A percentile compares a stretch with the other conserved stretches of the same genome.
Evolutionary conservation across 441 rosid species (phyloP).

Genomic region (Populus trichocarpa): DNA sequence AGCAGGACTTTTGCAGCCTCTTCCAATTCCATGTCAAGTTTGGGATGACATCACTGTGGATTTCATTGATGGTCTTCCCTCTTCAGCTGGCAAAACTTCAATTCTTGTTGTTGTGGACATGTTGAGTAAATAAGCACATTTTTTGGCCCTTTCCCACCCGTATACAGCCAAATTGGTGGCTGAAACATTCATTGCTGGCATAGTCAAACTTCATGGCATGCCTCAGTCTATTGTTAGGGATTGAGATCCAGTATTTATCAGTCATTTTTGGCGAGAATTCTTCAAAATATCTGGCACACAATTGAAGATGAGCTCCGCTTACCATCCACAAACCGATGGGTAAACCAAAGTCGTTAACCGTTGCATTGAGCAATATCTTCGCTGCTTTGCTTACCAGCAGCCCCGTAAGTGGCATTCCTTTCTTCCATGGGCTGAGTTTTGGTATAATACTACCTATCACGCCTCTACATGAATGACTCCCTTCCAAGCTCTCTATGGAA

Average conservation of each 20-base stretch:
- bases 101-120: too few species aligned
- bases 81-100: too few species aligned
- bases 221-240: background rate
- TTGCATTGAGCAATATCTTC: background rate
- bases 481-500: background rate
- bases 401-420: background rate
- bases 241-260: background rate
- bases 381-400: background rate
- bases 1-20: background rate
- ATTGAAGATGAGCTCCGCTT: background rate
- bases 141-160: accelerated
- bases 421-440: background rate
- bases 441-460: background rate
- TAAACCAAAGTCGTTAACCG: background rate
- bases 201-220: too few species aligned
- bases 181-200: too few species aligned
- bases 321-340: slow-evolving; percentile 7
- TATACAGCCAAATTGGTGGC: too few species aligned
- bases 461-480: background rate
- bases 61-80: background rate
- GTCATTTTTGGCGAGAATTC: background rate
- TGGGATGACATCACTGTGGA: background rate
- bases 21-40: background rate
- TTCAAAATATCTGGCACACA: background rate
- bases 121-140: too few species aligned